phyloP scores from a whole-genome alignment of 2,329 filamentous ascomycete genomes.

The Pseudocercospora fuligena region DNA sequence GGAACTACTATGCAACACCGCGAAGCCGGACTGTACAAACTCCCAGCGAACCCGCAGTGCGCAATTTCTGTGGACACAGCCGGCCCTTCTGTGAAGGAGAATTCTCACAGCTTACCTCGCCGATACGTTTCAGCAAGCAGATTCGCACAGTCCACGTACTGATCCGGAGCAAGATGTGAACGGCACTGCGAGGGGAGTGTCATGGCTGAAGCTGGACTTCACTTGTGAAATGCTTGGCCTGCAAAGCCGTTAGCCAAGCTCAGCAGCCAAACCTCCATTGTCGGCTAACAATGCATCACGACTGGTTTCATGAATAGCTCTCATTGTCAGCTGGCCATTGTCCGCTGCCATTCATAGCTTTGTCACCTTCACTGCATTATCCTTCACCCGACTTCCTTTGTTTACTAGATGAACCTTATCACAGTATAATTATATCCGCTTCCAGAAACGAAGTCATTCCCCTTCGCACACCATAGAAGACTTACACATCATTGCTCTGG shows the following conservation, averaged over 20 bases:
- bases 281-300: background rate
- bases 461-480: background rate
- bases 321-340: background rate
- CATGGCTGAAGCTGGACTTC: too few relatives aligned
- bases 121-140: too few relatives aligned
- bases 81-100: too few relatives aligned
- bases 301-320: background rate
- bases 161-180: too few relatives aligned
- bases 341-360: background rate
- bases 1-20: too few relatives aligned
- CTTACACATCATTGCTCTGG: constrained; percentile 1
- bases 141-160: too few relatives aligned
- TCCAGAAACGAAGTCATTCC: background rate
- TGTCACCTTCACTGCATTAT: constrained; percentile 4
- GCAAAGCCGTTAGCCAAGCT: background rate
- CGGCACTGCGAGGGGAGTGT: too few relatives aligned
- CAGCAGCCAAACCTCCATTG: too few relatives aligned
- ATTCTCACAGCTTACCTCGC: too few relatives aligned
- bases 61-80: too few relatives aligned
- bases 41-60: too few relatives aligned
- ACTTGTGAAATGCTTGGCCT: background rate
- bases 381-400: background rate
- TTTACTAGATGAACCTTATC: background rate
- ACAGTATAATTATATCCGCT: background rate
- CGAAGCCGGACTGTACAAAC: too few relatives aligned